Evolutionary conservation across 306 rosid genomes (phyloP).

Genomic region (Lupinus albus): DNA sequence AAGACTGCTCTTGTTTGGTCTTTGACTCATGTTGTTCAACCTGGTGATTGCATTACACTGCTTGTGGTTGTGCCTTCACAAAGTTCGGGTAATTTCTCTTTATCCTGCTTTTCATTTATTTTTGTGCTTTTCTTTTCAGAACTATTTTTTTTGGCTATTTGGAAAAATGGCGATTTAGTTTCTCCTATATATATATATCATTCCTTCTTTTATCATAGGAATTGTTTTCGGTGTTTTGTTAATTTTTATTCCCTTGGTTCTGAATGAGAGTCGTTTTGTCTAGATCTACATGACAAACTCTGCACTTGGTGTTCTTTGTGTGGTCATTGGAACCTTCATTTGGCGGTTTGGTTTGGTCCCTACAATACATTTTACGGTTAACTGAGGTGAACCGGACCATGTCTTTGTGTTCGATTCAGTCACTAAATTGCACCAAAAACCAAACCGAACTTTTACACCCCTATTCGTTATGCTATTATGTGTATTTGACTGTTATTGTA

Average conservation of each 20-base stretch:
- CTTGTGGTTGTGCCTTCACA: constrained; percentile 93
- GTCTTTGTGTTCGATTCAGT: no score
- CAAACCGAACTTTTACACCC: no score
- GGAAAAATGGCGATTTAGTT: constrained; percentile 7
- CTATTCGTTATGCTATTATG: not conserved
- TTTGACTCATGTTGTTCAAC: constrained; percentile 94
- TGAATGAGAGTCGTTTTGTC: not conserved
- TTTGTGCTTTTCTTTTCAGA: constrained; percentile 4
- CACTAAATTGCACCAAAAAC: no score
- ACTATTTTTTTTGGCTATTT: constrained; percentile 21
- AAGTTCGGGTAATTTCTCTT: constrained; percentile 65
- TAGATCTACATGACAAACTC: not conserved
- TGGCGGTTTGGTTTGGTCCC: no score
- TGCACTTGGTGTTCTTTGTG: not conserved
- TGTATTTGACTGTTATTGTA: constrained; percentile 26
- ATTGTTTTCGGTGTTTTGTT: not conserved
- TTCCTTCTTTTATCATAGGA: not conserved
- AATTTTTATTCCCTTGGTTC: not conserved
- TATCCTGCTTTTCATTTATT: constrained; percentile 27
- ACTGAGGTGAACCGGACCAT: no score
- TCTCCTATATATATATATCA: not conserved
- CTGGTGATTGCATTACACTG: constrained; percentile 92
- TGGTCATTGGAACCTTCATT: constrained; percentile 2
- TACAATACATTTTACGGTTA: no score
- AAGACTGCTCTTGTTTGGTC: constrained; percentile 96